Base-by-base conservation (phyloP, 805 yeast species). In the Saccharomycopsis sp. region DNA sequence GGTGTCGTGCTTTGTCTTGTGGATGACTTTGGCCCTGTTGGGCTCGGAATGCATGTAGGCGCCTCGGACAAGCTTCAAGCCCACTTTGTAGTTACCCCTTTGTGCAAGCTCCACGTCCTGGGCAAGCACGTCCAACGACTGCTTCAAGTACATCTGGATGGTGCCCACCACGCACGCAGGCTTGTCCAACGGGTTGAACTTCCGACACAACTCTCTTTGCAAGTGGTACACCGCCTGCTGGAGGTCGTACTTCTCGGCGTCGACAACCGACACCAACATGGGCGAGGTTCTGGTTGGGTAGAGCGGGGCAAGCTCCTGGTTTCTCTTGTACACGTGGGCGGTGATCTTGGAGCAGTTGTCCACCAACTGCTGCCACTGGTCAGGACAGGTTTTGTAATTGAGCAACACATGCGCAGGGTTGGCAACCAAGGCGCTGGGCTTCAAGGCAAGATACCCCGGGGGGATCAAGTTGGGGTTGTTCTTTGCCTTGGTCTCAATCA, bases 1-100 rank as follows among this genome's bases (percentile, higher is more conserved):
- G n/a, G 96, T 84, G 46, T 74, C 88, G 38, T 64, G 68, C 62
- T 89, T 88, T 22, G 86, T 72, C 48, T 68, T 65, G 63, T 80
- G 89, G 46, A 88, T 85, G 15, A 84, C 79, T n/a, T n/a, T n/a
- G 4, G 60, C 50, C 55, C 96, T 70, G 49, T 80, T 68, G 26
- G 81, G 73, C 64, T 88, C 97, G 4, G 94, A 75, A 58, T 88
- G 96, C 46, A 88, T 75, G 65, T 88, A 88, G 12, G 97, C 97
- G 50, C 97, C 97, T 61, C 97, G 76, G 13, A 88, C 97, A 41
- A 88, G 70, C 61, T 88, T 88, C 67, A 87, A 66, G 16, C 95
- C 96, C 43, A 87, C 62, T 55, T 81, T 73, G 61, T 88, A 88
- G 41, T 62, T 59, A 15, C 62, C 60, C 39, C 72, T 69, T 43